Base-by-base conservation (phyloP, 108 stramenopile genomes). In the Bacterosira constricta region DNA sequence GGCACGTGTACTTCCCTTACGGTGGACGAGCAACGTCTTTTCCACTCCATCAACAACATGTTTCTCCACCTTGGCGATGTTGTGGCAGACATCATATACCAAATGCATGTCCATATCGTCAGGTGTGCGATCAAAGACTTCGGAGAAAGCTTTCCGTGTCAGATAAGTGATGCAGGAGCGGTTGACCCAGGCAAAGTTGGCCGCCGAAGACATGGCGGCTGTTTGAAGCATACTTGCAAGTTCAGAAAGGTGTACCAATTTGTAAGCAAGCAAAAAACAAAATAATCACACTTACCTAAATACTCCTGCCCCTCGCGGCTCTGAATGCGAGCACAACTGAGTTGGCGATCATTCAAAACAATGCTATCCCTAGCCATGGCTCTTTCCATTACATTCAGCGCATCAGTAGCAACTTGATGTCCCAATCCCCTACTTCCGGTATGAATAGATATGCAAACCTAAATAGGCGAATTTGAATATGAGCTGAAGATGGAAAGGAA, bases 111-210 rank as follows among this genome's bases (percentile, higher is more conserved):
- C 93, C 57, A 95, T 59, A 46, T 93, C 94, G 26, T 93, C 94
- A 0, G 94, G 86, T 20, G 83, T 87, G 30, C 75, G 79, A 30
- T 75, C 20, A 45, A 96, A 96, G 59, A 87, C 72, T 75, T 93
- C 91, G 0, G 89, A 81, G 61, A 96, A 96, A 12, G 91, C 89
- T 78, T 75, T 73, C 13, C 94, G 77, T 4, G 83, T 86, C 9
- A 93, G 79, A 49, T 85, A 91, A 7, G 92, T 93, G 71, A 95
- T 90, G 49, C 82, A 77, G 7, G 86, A 84, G 42, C 94, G 81
- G 71, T 95, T 95, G 4, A 92, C 92, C 90, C 90, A 95, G 18
- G 92, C 92, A 80, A 87, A 95, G 69, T 95, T 95, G 4, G 94
- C 94, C 6, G 94, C 94, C 5, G 90, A 86, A 17, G 90, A 86